Base-by-base conservation (phyloP, 225 moss, liverwort and hornwort genomes). In the Bryoerythrophyllum caledonicum region DNA sequence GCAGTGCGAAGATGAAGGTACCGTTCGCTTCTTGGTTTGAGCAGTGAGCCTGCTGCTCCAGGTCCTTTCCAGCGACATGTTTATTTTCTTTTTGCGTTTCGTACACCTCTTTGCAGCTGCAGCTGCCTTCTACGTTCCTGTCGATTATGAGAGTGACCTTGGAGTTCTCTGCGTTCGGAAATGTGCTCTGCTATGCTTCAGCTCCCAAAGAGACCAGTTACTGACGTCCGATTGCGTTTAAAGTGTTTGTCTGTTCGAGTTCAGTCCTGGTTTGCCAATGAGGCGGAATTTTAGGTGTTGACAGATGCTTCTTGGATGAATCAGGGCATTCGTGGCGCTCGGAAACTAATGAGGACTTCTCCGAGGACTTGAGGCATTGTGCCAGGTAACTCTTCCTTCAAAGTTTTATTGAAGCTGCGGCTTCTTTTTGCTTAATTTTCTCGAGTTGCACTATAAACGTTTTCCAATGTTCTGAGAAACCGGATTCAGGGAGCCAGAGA, bases 311-410 rank as follows among this genome's bases (percentile, higher is more conserved):
- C 60, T 68, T 68, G 63, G 61, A 17, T 87, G 78, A 61, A 80
- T n/a, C 81, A 87, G 82, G 68, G 48, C 75, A 80, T 69, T 79
- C 82, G 46, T 82, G 87, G 82, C 79, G 84, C 72, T 74, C 63
- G 55, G 80, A 80, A 77, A 62, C 60, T 78, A 58, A 80, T 82
- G 84, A 83, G 41, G 69, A 77, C 58, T 67, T 60, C 68, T 27
- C 63, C n/a, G 65, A 82, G 71, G 74, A 80, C 46, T 38, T 84
- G 53, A 82, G 68, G 82, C 82, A 60, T 65, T 80, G 80, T 80
- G 77, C 82, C 78, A 84, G 84, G 87, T 87, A 53, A 53, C 52
- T 13, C 23, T 55, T 52, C 20, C 35, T 26, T 12, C 51, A 48
- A 20, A 25, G 28, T 72, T 57, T 68, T 43, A 67, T 49, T 72